Evolutionary conservation across 179 eudicot genomes (phyloP), one percentile per base, ranked within the genome.

Genomic region (Beta corolliflora): DNA sequence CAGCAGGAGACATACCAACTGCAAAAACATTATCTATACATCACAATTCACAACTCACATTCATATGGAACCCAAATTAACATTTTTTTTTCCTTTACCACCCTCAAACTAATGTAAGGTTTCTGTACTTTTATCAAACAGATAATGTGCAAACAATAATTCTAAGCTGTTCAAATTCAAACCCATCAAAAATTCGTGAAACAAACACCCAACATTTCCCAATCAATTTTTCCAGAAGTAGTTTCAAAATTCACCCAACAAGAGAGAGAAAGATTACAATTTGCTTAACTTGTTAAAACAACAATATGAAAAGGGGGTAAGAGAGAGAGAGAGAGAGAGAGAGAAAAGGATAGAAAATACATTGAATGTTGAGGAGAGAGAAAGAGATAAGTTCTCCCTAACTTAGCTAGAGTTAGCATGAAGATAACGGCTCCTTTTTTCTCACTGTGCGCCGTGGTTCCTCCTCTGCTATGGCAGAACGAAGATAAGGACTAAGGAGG

Each of bases 1-100:
- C 82, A 79, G 23, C 82, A 46, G 79, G 71, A 67, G 69, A 45
- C 79, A 78, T 73, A 50, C 61, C 76, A 66, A 48, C 81, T 80
- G 78, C 71, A 63, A 80, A 46, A 63, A 6, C 10, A 48, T n/a
- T 19, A 59, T 60, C 16, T 21, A 76, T 9, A 44, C 5, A 76
- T 19, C 6, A 16, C 41, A 60, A 25, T 9, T 11, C 16, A 31
- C 50, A 54, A 67, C 18, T 52, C 72, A 46, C 19, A 76, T 76
- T 29, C 1, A 41, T 1, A 23, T 7, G 44, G 29, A n/a, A 13
- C 76, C 25, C 58, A 79, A 54, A n/a, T 69, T 19, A 61, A 13
- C 75, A 79, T 2, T 11, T 53, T 15, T 48, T 50, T 29, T n/a
- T 25, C 15, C 15, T 19, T 10, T 0, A 19, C 63, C 6, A 15